Evolutionary conservation across 345 rosid species (phyloP).

Genomic region (Theobroma cacao): DNA sequence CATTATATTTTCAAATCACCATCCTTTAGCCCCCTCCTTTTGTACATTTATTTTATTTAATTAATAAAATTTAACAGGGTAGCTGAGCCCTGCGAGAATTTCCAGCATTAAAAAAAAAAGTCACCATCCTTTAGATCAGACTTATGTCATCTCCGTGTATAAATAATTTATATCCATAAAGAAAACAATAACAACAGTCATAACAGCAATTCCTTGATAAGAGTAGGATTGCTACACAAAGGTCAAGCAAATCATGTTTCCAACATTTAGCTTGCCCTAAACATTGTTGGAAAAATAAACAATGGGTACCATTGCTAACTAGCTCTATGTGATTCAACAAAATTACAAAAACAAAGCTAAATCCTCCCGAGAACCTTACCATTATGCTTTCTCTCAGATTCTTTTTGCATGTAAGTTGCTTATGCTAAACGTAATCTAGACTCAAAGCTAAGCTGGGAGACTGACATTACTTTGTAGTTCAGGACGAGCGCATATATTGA

Average conservation of each 20-base stretch:
- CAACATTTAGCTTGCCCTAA: background rate
- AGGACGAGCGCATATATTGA: slow-evolving; percentile 10
- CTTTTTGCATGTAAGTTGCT: background rate
- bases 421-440: background rate
- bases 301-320: background rate
- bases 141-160: too few species aligned
- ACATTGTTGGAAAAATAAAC: too few species aligned
- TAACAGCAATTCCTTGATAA: background rate
- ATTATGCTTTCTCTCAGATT: background rate
- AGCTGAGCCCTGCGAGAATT: too few species aligned
- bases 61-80: too few species aligned
- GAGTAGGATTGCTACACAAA: background rate
- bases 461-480: background rate
- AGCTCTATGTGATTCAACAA: background rate
- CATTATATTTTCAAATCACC: background rate
- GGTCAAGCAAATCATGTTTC: background rate
- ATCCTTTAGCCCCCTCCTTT: too few species aligned
- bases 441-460: background rate
- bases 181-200: background rate
- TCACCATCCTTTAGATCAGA: too few species aligned
- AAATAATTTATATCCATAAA: background rate
- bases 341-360: background rate
- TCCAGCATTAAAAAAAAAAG: too few species aligned
- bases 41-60: too few species aligned
- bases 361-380: background rate